Evolutionary conservation across 257 asterid genomes (phyloP).

Genomic region (Linaria vulgaris): DNA sequence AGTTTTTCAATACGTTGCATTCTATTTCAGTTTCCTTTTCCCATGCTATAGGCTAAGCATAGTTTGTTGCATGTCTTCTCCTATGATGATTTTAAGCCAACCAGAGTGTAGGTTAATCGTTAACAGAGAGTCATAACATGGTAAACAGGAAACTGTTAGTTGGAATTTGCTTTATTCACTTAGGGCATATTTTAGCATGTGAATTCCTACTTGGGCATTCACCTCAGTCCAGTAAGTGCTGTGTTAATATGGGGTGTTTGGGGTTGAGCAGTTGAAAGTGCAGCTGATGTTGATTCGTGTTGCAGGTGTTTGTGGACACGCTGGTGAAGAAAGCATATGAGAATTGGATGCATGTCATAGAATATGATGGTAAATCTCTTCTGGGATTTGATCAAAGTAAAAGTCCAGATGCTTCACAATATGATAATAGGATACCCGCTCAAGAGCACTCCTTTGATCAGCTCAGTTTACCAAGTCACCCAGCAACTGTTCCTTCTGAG

Average conservation of each 20-base stretch:
- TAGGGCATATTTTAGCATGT: neutral
- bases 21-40: constrained; percentile 3
- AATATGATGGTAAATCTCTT: constrained; percentile 88
- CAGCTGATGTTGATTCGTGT: constrained; percentile 17
- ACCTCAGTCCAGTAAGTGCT: constrained; percentile 1
- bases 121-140: neutral
- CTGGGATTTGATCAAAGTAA: constrained; percentile 52
- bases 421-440: constrained; percentile 40
- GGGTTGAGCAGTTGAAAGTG: neutral
- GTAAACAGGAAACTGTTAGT: neutral
- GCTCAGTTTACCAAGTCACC: constrained; percentile 51
- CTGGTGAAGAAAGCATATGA: constrained; percentile 93
- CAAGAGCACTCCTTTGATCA: constrained; percentile 62
- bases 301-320: constrained; percentile 76
- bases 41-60: neutral
- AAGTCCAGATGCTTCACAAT: constrained; percentile 38
- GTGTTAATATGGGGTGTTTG: neutral
- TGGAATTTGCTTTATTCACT: constrained; percentile 10
- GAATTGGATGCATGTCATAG: constrained; percentile 83
- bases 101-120: neutral
- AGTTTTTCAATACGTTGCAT: neutral
- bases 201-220: neutral
- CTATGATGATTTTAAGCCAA: neutral
- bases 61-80: neutral
- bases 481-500: constrained; percentile 55